A percentile compares a stretch with the other conserved stretches of the same genome.
phyloP scores from a whole-genome alignment of 768 basidiomycete species.

The Thelephora aurantiotincta region DNA sequence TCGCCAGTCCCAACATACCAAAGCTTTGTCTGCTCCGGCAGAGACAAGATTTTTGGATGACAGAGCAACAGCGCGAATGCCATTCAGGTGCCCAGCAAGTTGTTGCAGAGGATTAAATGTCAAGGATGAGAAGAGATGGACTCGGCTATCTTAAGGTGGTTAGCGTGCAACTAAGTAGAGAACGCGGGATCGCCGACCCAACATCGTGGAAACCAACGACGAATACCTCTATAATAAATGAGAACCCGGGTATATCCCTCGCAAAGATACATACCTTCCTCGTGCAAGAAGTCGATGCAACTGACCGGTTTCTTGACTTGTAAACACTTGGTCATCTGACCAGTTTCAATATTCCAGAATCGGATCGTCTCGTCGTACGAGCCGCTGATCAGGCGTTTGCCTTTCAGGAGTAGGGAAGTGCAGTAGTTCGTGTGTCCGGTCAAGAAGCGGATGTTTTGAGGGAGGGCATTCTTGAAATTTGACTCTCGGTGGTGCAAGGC shows the following conservation, averaged over 20 bases:
- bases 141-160: constrained; percentile 36
- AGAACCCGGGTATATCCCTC: constrained; percentile 2
- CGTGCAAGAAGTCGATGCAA: constrained; percentile 74
- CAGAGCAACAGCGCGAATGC: constrained; percentile 80
- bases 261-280: constrained; percentile 42
- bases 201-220: constrained; percentile 90
- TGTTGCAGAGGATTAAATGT: constrained; percentile 78
- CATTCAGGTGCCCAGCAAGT: constrained; percentile 75
- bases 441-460: constrained; percentile 67
- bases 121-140: constrained; percentile 77
- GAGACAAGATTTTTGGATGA: constrained; percentile 78
- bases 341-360: constrained; percentile 75
- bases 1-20: constrained; percentile 87
- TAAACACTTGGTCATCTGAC: constrained; percentile 58
- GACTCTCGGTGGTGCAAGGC: constrained; percentile 75
- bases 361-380: constrained; percentile 88
- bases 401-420: constrained; percentile 61
- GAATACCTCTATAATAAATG: constrained; percentile 49
- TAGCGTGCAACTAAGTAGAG: not conserved
- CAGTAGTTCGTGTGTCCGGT: constrained; percentile 80
- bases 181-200: constrained; percentile 34
- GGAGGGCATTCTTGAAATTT: constrained; percentile 64
- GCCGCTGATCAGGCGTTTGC: constrained; percentile 72
- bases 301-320: constrained; percentile 84
- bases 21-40: constrained; percentile 59